These are phyloP conservation scores for Clavariopsis aquatica DNA, from an alignment of 495 filamentous ascomycete species.

Conservation along the genomic window DNA sequence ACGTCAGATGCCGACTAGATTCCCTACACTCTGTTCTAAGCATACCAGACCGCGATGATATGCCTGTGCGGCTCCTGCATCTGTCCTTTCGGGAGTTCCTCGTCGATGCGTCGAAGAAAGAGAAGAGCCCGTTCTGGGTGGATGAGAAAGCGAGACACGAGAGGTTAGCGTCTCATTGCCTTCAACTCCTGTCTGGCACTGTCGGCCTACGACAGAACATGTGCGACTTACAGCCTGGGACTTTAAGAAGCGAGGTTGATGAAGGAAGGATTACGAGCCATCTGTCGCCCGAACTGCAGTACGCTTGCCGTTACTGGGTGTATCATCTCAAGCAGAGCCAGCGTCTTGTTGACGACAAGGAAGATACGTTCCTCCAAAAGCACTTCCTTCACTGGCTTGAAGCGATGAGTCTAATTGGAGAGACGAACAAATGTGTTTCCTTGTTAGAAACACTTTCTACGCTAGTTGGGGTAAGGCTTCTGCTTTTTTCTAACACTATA, in stretches of 20 bases:
- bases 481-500: background rate
- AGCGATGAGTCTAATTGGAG: slow-evolving; percentile 45
- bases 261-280: slow-evolving; percentile 49
- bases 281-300: slow-evolving; percentile 47
- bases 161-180: slow-evolving; percentile 42
- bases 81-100: slow-evolving; percentile 59
- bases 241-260: slow-evolving; percentile 28
- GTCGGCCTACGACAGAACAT: slow-evolving; percentile 45
- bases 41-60: slow-evolving; percentile 39
- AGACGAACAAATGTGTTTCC: slow-evolving; percentile 1
- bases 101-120: slow-evolving; percentile 43
- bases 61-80: slow-evolving; percentile 49
- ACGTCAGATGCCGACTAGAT: slow-evolving; percentile 16
- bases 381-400: slow-evolving; percentile 54
- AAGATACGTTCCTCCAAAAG: slow-evolving; percentile 44
- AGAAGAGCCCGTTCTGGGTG: slow-evolving; percentile 44
- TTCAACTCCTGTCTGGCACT: slow-evolving; percentile 40
- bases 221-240: slow-evolving; percentile 43
- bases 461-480: slow-evolving; percentile 5
- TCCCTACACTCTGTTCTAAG: slow-evolving; percentile 45
- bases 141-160: slow-evolving; percentile 46
- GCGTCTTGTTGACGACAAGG: slow-evolving; percentile 33
- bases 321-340: slow-evolving; percentile 48
- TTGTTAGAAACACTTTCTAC: slow-evolving; percentile 7
- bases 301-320: slow-evolving; percentile 48